Evolutionary conservation across 139 green algal genomes (phyloP).

Genomic region (Chlamydomonas schloesseri): DNA sequence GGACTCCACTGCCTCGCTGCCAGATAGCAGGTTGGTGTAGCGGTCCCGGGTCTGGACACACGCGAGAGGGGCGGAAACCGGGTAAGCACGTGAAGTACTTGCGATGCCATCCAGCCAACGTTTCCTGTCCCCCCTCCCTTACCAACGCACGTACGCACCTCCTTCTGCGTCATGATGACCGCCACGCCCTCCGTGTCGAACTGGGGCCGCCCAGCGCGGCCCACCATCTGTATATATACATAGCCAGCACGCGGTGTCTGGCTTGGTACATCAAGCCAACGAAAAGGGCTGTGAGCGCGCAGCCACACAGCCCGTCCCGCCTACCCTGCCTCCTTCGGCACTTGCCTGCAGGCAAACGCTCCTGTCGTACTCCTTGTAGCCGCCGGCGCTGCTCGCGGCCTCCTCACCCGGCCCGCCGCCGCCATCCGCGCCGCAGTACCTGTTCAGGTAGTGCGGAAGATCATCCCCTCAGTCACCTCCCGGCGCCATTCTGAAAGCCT

Average conservation of each 20-base stretch:
- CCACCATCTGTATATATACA: conserved; percentile 92
- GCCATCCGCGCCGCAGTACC: conserved; percentile 47
- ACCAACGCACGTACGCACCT: conserved; percentile 28
- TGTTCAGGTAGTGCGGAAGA: too few species aligned
- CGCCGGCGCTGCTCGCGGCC: not conserved
- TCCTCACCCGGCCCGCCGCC: conserved; percentile 37
- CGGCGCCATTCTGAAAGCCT: too few species aligned
- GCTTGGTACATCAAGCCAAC: too few species aligned
- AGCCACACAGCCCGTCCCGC: too few species aligned
- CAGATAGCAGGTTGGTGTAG: conserved; percentile 50
- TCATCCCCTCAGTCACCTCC: too few species aligned
- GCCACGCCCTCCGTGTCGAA: conserved; percentile 92
- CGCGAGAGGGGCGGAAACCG: too few species aligned
- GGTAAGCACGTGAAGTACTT: too few species aligned
- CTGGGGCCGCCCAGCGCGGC: conserved; percentile 90
- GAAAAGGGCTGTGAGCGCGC: too few species aligned
- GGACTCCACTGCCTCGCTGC: conserved; percentile 75
- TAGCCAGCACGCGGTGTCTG: not conserved
- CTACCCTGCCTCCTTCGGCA: too few species aligned
- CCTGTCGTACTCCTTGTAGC: conserved; percentile 91
- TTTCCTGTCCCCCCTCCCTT: too few species aligned
- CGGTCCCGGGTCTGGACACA: conserved; percentile 9
- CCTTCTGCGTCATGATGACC: conserved; percentile 94
- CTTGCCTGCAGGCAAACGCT: conserved; percentile 82
- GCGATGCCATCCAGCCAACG: too few species aligned